Evolutionary conservation across 345 rosid genomes (phyloP).

Genomic region (Nephelium lappaceum): DNA sequence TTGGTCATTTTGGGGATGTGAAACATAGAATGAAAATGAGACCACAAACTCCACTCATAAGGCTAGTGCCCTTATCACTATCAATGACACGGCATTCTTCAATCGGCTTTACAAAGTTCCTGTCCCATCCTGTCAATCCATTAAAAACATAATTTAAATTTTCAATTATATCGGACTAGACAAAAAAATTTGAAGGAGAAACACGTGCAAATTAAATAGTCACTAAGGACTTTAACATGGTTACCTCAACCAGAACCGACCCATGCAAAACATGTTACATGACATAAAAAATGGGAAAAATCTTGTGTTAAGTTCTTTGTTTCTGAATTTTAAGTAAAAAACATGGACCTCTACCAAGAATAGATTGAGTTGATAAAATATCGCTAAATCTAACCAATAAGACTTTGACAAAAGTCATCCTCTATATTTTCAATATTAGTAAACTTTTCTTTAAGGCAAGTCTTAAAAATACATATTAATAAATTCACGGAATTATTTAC

Average conservation of each 20-base stretch:
- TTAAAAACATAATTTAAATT: background rate
- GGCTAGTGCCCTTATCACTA: background rate
- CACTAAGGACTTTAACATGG: background rate
- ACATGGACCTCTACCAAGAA: too few species aligned
- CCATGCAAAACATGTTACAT: background rate
- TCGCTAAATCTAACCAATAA: too few species aligned
- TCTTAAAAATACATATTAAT: background rate
- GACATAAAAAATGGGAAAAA: too few species aligned
- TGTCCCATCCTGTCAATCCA: background rate
- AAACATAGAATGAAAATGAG: background rate
- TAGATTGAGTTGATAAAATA: too few species aligned
- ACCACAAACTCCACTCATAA: background rate
- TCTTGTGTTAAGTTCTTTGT: too few species aligned
- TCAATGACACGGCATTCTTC: background rate
- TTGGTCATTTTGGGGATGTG: background rate
- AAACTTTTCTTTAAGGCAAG: background rate
- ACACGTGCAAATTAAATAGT: constrained; percentile 10
- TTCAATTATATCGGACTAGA: background rate
- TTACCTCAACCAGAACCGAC: background rate
- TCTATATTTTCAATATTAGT: background rate
- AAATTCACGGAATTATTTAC: background rate
- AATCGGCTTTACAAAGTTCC: background rate
- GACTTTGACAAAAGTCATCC: background rate
- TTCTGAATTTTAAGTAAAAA: too few species aligned
- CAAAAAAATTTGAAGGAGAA: background rate